Evolutionary conservation across 2,329 filamentous ascomycete genomes (phyloP), one percentile per base, ranked within the genome.

Genomic region (Talaromyces amestolkiae): DNA sequence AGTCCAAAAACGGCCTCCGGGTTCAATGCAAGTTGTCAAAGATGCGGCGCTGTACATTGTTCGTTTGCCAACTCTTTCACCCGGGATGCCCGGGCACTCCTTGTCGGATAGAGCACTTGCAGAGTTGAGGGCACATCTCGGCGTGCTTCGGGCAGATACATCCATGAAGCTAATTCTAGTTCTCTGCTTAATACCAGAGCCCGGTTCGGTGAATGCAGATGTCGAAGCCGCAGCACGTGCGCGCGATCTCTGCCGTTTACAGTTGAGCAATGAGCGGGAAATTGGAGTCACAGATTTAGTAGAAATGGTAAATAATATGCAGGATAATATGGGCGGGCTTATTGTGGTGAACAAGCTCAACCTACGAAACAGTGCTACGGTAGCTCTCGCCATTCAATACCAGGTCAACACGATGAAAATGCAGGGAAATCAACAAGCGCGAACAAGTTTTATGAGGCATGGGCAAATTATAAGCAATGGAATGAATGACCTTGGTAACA

Each of bases 211-310:
- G 15, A 35, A 8, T 27, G 35, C 60, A 10, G 47, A 54, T 19
- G 60, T 49, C 3, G 60, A 63, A 35, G 47, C 60, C 11, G 39
- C 13, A 13, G 60, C 60, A n/a, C 60, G 47, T 24, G 47, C 60
- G 2, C 60, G 60, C 47, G 49, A 54, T 31, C 15, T 56, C 13
- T 31, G 13, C 11, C n/a, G 35, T 7, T 51, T 54, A 19, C 60
- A 63, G 60, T 13, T 63, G 17, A 35, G 27, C 33, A 63, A 63
- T 33, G 60, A 63, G 17, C 15, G 15, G 27, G 60, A 63, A 53
- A 63, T 63, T 35, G 47, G 4, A 11, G 11, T 49, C 8, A 8
- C 22, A 11, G 45, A 49, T 15, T 15, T 27, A 49, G 22, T 27
- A 1, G 45, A 49, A 3, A 49, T 49, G 45, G 45, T 49, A 22